A percentile compares a stretch with the other conserved stretches of the same genome.
These are phyloP conservation scores for Beauveria australis DNA, from an alignment of 2,329 filamentous ascomycete species.

Conservation along the genomic window DNA sequence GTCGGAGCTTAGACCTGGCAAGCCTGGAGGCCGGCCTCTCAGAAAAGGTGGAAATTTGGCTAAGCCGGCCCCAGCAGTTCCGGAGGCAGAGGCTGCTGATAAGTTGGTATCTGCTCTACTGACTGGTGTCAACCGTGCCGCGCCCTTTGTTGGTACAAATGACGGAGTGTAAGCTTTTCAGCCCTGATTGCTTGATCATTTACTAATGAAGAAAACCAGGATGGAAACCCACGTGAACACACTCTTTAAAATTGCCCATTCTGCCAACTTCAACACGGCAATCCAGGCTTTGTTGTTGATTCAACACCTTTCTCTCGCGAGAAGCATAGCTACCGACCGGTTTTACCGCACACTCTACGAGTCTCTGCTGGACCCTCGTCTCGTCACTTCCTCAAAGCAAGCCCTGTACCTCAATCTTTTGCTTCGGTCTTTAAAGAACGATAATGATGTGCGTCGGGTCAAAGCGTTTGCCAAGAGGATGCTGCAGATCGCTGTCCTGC, in stretches of 20 bases:
- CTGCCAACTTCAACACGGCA: conserved; percentile 97
- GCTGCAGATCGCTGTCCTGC: conserved; percentile 76
- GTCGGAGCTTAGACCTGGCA: conserved; percentile 6
- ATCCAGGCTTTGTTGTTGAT: conserved; percentile 93
- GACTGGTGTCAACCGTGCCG: conserved; percentile 90
- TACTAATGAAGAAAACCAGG: conserved; percentile 27
- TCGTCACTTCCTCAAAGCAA: conserved; percentile 88
- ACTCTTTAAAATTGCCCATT: conserved; percentile 92
- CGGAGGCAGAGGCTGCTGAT: conserved; percentile 63
- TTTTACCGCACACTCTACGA: conserved; percentile 97
- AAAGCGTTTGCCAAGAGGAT: conserved; percentile 95
- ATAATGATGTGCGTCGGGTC: conserved; percentile 82
- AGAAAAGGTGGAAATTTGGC: conserved; percentile 18
- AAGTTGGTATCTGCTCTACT: conserved; percentile 88
- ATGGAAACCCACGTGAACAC: conserved; percentile 88
- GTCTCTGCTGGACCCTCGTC: conserved; percentile 81
- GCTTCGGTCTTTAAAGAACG: conserved; percentile 78
- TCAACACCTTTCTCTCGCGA: conserved; percentile 77
- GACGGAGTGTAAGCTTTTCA: conserved; percentile 53
- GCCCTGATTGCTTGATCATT: neutral
- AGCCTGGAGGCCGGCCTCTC: conserved; percentile 15
- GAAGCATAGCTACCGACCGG: conserved; percentile 75
- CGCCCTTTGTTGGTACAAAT: conserved; percentile 82
- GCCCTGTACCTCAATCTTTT: conserved; percentile 89
- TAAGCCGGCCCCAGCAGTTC: conserved; percentile 33